phyloP scores from a whole-genome alignment of 805 yeast genomes.

The Yarrowia sp. region DNA sequence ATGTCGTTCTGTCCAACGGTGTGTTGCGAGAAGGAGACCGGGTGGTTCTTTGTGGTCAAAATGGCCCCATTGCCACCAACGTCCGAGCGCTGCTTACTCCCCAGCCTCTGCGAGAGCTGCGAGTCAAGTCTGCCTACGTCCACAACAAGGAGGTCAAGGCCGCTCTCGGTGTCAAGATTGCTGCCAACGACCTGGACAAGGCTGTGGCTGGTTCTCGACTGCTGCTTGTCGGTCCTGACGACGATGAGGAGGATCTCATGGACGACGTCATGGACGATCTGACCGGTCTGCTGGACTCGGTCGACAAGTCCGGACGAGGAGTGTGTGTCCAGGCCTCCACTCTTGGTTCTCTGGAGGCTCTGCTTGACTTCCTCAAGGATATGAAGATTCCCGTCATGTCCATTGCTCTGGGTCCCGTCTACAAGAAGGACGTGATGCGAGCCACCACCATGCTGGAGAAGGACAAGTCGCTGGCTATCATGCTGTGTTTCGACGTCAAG shows the following conservation, averaged over 20 bases:
- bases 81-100: conserved; percentile 96
- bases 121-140: conserved; percentile 93
- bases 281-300: conserved; percentile 90
- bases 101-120: conserved; percentile 92
- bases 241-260: conserved; percentile 95
- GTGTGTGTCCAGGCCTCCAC: conserved; percentile 98
- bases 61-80: conserved; percentile 96
- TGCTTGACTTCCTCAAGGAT: conserved; percentile 92
- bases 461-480: conserved; percentile 93
- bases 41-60: conserved; percentile 93
- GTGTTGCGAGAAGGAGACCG: conserved; percentile 91
- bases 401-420: conserved; percentile 96
- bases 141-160: conserved; percentile 98
- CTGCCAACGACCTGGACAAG: conserved; percentile 95
- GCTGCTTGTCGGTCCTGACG: conserved; percentile 92
- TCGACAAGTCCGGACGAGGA: conserved; percentile 93
- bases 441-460: conserved; percentile 95
- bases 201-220: conserved; percentile 99
- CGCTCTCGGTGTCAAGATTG: conserved; percentile 97
- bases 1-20: conserved; percentile 97
- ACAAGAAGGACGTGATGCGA: conserved; percentile 96
- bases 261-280: conserved; percentile 99
- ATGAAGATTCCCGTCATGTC: conserved; percentile 99
- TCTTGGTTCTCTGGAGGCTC: conserved; percentile 95
- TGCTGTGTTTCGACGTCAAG: conserved; percentile 97